phyloP scores from a whole-genome alignment of 371 early-diverging fungal genomes.

The Mucor circinelloides region DNA sequence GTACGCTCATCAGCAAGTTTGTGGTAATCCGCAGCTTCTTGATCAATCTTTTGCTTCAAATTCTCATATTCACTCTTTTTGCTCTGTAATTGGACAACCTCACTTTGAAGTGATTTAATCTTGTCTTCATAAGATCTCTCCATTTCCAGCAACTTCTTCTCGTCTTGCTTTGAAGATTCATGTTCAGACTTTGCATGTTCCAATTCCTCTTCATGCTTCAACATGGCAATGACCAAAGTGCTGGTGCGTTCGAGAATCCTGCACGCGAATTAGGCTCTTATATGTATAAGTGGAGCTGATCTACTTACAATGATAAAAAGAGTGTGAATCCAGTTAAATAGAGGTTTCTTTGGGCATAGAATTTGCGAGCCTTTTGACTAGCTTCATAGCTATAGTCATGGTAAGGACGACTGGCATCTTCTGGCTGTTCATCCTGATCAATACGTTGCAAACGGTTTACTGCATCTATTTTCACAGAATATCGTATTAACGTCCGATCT shows the following conservation, averaged over 20 bases:
- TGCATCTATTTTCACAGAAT: constrained; percentile 49
- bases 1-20: constrained; percentile 70
- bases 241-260: constrained; percentile 79
- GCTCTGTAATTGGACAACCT: constrained; percentile 57
- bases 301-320: constrained; percentile 72
- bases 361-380: constrained; percentile 69
- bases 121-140: constrained; percentile 36
- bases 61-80: constrained; percentile 68
- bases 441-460: constrained; percentile 70
- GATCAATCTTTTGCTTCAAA: constrained; percentile 77
- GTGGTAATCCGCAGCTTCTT: constrained; percentile 74
- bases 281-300: background rate
- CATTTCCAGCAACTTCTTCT: constrained; percentile 36
- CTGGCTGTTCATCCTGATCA: constrained; percentile 36
- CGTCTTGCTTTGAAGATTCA: constrained; percentile 26
- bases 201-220: constrained; percentile 70
- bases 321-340: constrained; percentile 88
- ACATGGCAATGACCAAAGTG: constrained; percentile 69
- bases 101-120: constrained; percentile 31
- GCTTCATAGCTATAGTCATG: constrained; percentile 60
- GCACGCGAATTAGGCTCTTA: background rate
- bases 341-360: constrained; percentile 91
- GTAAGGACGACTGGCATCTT: constrained; percentile 25
- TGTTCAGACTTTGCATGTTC: constrained; percentile 59
- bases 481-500: background rate